Conservation (phyloP, 306 rosid genomes). For the Pueraria montana region DNA sequence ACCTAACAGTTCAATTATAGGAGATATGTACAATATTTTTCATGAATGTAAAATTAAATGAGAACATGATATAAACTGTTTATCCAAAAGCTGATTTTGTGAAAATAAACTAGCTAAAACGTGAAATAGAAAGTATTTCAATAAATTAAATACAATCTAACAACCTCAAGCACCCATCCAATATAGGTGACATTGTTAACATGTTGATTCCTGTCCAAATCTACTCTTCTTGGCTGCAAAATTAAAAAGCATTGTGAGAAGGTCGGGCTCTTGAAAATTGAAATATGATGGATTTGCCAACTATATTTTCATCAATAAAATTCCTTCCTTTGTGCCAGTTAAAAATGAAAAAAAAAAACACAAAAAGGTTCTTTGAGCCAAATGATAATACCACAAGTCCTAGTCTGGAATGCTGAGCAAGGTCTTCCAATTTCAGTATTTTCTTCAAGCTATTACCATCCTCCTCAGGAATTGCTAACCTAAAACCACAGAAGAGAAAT, state of each 20-base stretch:
- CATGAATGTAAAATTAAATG: too few relatives aligned
- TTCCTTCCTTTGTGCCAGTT: slow-evolving; percentile 5
- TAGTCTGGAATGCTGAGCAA: slow-evolving; percentile 66
- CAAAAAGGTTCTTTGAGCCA: slow-evolving; percentile 30
- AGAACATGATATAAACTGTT: neutral
- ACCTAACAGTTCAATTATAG: too few relatives aligned
- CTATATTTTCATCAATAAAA: neutral
- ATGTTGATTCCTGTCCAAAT: slow-evolving; percentile 94
- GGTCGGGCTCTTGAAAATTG: slow-evolving; percentile 1
- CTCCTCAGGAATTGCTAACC: slow-evolving; percentile 87
- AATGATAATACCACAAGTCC: slow-evolving; percentile 79
- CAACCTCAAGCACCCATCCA: slow-evolving; percentile 98
- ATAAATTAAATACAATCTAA: slow-evolving; percentile 36
- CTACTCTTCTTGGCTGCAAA: slow-evolving; percentile 92
- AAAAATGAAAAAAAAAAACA: slow-evolving; percentile 13
- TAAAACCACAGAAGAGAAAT: slow-evolving; percentile 45
- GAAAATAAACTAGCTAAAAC: neutral
- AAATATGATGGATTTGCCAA: slow-evolving; percentile 32
- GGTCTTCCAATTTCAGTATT: slow-evolving; percentile 86
- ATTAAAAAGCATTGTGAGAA: slow-evolving; percentile 55
- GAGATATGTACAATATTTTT: too few relatives aligned
- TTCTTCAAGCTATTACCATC: slow-evolving; percentile 72
- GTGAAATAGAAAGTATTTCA: neutral
- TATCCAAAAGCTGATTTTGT: neutral
- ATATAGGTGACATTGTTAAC: slow-evolving; percentile 92